These are phyloP conservation scores for Ormosia emarginata DNA, from an alignment of 306 rosid species.

Conservation along the genomic window DNA sequence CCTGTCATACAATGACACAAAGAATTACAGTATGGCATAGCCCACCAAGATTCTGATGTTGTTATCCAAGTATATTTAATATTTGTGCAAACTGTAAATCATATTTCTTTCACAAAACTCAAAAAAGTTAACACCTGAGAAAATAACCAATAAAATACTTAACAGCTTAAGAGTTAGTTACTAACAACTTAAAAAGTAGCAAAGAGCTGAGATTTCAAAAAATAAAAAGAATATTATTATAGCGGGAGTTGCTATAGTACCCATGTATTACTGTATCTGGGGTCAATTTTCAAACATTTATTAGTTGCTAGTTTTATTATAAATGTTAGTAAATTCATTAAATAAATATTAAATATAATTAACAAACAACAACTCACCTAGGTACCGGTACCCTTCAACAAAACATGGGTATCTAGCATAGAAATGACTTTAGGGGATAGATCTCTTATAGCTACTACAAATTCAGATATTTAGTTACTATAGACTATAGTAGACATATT, in stretches of 20 bases:
- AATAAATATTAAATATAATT: too few species aligned
- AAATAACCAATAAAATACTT: background rate
- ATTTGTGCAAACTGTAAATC: background rate
- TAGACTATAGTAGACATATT: background rate
- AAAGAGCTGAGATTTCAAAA: background rate
- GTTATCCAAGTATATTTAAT: background rate
- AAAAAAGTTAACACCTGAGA: background rate
- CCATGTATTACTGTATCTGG: too few species aligned
- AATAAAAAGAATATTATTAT: too few species aligned
- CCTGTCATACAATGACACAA: slow-evolving; percentile 25
- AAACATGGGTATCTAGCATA: too few species aligned
- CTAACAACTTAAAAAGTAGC: background rate
- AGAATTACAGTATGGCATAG: background rate
- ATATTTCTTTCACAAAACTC: background rate
- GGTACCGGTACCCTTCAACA: too few species aligned
- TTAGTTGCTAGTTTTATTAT: too few species aligned
- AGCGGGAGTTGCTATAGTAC: too few species aligned
- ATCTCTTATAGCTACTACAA: too few species aligned
- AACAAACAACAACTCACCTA: too few species aligned
- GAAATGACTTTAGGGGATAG: too few species aligned
- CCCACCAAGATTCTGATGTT: background rate
- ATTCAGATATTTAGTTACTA: background rate
- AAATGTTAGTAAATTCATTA: too few species aligned
- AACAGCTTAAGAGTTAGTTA: background rate
- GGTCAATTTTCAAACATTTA: too few species aligned